phyloP scores from a whole-genome alignment of 495 filamentous ascomycete genomes.

The Cercophora sp. region DNA sequence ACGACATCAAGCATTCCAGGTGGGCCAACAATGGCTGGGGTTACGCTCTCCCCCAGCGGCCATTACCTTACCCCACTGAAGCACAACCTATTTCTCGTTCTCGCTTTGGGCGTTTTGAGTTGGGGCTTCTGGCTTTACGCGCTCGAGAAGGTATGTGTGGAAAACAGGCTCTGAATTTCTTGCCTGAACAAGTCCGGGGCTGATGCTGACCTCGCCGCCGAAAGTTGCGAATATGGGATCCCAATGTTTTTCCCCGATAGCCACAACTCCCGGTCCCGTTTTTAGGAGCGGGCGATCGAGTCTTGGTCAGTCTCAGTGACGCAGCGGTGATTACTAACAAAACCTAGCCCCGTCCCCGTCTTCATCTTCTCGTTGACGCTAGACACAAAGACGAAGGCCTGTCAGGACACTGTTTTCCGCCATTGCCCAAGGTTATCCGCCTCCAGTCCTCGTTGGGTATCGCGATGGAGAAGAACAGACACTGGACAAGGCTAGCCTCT shows the following conservation, averaged over 20 bases:
- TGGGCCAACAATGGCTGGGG: too few species aligned
- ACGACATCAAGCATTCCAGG: too few species aligned
- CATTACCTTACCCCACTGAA: too few species aligned
- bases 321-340: conserved; percentile 1
- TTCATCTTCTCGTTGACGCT: conserved; percentile 13
- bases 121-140: too few species aligned
- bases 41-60: too few species aligned
- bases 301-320: conserved; percentile 6
- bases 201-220: too few species aligned
- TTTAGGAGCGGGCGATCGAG: background rate
- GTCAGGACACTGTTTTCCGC: conserved; percentile 9
- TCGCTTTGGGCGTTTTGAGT: too few species aligned
- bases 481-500: background rate
- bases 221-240: too few species aligned
- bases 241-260: background rate
- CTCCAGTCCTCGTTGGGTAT: conserved; percentile 10
- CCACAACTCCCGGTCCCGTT: background rate
- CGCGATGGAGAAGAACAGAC: background rate
- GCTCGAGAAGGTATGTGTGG: too few species aligned
- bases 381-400: background rate
- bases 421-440: conserved; percentile 12
- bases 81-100: too few species aligned
- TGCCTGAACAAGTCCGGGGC: too few species aligned
- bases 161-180: too few species aligned
- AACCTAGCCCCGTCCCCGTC: conserved; percentile 10